Conservation (phyloP, 2,329 filamentous ascomycete species). For the Onygenales sp. region DNA sequence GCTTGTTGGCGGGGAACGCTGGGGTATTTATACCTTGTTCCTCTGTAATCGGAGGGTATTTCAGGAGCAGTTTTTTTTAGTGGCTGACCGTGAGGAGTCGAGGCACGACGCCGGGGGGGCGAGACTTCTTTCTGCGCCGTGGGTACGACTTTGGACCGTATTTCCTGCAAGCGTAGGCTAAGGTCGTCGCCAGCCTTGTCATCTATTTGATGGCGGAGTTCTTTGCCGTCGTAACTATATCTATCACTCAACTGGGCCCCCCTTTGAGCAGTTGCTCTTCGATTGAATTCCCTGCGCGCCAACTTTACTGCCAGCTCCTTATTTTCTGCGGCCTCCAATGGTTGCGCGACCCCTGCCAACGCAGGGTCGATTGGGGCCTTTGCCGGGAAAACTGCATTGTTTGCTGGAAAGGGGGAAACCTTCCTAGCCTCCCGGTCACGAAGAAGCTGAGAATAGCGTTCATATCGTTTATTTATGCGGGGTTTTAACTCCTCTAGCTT, state of each 20-base stretch:
- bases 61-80: neutral
- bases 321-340: slow-evolving; percentile 62
- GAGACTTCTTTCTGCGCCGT: neutral
- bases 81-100: neutral
- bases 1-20: slow-evolving; percentile 29
- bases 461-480: slow-evolving; percentile 60
- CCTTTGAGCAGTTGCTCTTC: slow-evolving; percentile 51
- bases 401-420: slow-evolving; percentile 14
- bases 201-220: neutral
- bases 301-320: slow-evolving; percentile 67
- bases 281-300: slow-evolving; percentile 60
- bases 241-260: neutral
- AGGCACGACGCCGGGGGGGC: neutral
- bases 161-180: slow-evolving; percentile 15
- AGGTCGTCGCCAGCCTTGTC: slow-evolving; percentile 5
- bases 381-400: slow-evolving; percentile 5
- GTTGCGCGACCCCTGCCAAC: slow-evolving; percentile 46
- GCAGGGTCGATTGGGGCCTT: slow-evolving; percentile 44
- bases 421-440: slow-evolving; percentile 36
- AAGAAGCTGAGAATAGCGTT: slow-evolving; percentile 53
- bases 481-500: slow-evolving; percentile 73
- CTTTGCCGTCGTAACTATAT: neutral
- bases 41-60: slow-evolving; percentile 10
- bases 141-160: slow-evolving; percentile 15
- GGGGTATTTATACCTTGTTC: slow-evolving; percentile 33